Conservation (phyloP, 306 rosid genomes). For the Carpinus fangiana region DNA sequence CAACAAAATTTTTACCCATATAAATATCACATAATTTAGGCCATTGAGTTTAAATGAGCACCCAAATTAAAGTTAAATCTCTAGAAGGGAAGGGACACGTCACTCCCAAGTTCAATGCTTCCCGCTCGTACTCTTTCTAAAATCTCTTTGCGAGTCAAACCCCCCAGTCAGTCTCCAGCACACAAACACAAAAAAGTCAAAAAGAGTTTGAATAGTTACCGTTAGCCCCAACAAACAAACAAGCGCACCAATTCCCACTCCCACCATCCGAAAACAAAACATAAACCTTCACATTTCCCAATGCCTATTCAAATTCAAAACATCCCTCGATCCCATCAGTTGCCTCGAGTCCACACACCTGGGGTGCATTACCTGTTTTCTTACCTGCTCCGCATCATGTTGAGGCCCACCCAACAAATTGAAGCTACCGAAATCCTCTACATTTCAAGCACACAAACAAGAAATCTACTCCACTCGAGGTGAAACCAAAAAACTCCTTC, state of each 20-base stretch:
- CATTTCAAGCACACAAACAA: neutral
- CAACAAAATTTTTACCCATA: too few relatives aligned
- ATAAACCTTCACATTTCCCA: slow-evolving; percentile 3
- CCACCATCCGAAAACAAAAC: neutral
- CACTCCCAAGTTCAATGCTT: slow-evolving; percentile 8
- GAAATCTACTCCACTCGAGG: neutral
- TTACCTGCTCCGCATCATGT: neutral
- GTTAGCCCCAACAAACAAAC: slow-evolving; percentile 3
- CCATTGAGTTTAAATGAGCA: too few relatives aligned
- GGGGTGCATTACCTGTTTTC: neutral
- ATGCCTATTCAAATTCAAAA: slow-evolving; percentile 16
- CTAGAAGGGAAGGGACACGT: too few relatives aligned
- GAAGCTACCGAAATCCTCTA: neutral
- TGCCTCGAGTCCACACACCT: neutral
- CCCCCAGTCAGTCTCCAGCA: neutral
- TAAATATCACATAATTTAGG: too few relatives aligned
- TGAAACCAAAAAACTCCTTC: neutral
- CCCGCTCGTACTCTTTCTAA: slow-evolving; percentile 12
- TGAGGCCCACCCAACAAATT: neutral
- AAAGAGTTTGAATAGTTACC: slow-evolving; percentile 22
- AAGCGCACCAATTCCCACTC: neutral
- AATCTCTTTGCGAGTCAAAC: neutral
- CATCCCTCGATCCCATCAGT: neutral
- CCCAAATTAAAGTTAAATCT: too few relatives aligned
- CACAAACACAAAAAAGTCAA: neutral